A percentile compares a stretch with the other conserved stretches of the same genome.
phyloP scores from a whole-genome alignment of 2,329 filamentous ascomycete genomes.

The Penicillium frequentans region DNA sequence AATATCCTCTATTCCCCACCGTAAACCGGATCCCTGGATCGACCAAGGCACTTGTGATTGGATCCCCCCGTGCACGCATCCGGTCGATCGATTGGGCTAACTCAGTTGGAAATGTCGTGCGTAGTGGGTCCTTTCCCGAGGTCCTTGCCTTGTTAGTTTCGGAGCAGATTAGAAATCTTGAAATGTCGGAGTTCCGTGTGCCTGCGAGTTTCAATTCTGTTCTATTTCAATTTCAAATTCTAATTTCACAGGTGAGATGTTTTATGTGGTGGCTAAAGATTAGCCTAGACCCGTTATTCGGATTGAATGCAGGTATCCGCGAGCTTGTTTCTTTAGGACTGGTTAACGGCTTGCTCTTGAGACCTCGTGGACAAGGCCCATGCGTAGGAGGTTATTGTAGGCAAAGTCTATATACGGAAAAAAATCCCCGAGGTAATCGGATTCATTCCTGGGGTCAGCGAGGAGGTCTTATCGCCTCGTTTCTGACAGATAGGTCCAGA shows the following conservation, averaged over 20 bases:
- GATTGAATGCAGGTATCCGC: constrained; percentile 15
- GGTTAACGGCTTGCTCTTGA: not conserved
- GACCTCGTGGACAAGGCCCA: not conserved
- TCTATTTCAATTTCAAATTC: not conserved
- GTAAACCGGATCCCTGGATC: not conserved
- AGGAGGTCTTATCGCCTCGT: not conserved
- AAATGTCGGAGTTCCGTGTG: not conserved
- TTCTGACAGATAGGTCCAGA: not conserved
- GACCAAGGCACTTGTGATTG: not conserved
- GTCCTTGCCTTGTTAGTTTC: not conserved
- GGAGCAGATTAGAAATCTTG: not conserved
- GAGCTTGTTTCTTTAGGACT: constrained; percentile 3
- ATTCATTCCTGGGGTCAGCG: not conserved
- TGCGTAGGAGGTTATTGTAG: not conserved
- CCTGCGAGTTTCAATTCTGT: not conserved
- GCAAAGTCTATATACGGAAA: not conserved
- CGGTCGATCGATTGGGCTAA: constrained; percentile 9
- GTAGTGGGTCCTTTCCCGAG: not conserved
- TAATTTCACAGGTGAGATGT: not conserved
- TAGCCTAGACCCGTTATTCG: not conserved
- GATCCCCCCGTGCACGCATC: constrained; percentile 13
- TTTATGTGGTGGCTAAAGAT: not conserved
- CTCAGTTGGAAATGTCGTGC: not conserved
- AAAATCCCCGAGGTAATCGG: not conserved
- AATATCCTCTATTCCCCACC: not conserved